phyloP scores from a whole-genome alignment of 2,329 filamentous ascomycete genomes.

The Fusarium sp. region DNA sequence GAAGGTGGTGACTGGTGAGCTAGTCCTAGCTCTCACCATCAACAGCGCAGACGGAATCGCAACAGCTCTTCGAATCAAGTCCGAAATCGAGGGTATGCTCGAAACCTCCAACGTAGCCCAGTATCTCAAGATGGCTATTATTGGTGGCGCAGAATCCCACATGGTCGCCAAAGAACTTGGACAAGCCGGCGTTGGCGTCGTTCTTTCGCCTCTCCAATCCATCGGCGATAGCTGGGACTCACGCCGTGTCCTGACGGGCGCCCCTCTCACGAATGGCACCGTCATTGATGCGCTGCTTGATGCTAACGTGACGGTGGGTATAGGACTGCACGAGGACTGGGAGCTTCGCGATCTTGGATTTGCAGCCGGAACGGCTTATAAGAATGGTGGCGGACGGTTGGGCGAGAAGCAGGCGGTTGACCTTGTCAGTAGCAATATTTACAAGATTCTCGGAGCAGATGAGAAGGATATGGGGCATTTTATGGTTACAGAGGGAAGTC shows the following conservation, averaged over 20 bases:
- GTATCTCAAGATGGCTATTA: constrained; percentile 65
- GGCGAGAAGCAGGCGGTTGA: constrained; percentile 65
- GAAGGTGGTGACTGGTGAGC: constrained; percentile 64
- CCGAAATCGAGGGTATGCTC: constrained; percentile 61
- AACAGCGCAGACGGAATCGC: constrained; percentile 74
- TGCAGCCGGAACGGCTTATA: constrained; percentile 68
- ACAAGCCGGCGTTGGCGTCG: constrained; percentile 65
- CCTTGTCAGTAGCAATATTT: constrained; percentile 67
- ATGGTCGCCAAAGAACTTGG: constrained; percentile 69
- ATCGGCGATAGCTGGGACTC: constrained; percentile 69
- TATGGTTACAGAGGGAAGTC: constrained; percentile 71
- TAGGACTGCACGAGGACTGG: constrained; percentile 72
- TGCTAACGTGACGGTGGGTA: constrained; percentile 68
- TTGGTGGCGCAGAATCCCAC: constrained; percentile 72
- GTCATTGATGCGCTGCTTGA: constrained; percentile 66
- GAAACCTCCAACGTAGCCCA: constrained; percentile 14
- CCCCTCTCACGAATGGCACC: constrained; percentile 74
- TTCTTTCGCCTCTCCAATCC: constrained; percentile 69
- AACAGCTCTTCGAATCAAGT: constrained; percentile 68
- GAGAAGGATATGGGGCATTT: constrained; percentile 59
- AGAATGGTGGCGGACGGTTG: constrained; percentile 66
- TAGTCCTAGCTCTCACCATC: constrained; percentile 67
- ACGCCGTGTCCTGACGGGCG: constrained; percentile 70
- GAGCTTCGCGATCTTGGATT: constrained; percentile 68
- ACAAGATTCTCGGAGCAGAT: constrained; percentile 65